Conservation (phyloP, 2,329 filamentous ascomycete species). For the Ophiostoma himal-ulmi region DNA sequence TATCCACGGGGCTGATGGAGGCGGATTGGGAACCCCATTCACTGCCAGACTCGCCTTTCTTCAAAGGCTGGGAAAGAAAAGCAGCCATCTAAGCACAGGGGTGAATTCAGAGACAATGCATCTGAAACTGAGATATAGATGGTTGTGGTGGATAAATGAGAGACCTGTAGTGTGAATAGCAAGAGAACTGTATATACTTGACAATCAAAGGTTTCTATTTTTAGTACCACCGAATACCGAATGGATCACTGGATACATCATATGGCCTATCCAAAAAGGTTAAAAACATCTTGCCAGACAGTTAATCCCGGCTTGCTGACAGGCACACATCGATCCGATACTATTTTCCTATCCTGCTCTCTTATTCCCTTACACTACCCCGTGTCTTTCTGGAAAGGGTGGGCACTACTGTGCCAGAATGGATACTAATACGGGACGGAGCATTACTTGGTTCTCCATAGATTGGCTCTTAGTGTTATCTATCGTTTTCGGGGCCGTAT, state of each 20-base stretch:
- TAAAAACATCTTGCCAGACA: constrained; percentile 7
- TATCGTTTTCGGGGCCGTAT: constrained; percentile 2
- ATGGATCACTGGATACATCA: neutral
- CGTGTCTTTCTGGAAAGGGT: constrained; percentile 3
- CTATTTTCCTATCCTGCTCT: constrained; percentile 11
- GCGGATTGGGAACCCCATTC: constrained; percentile 62
- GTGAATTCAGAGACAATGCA: neutral
- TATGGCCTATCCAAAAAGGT: constrained; percentile 3
- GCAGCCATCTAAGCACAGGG: neutral
- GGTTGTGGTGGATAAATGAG: too few species aligned
- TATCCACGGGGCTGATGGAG: constrained; percentile 36
- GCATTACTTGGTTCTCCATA: constrained; percentile 6
- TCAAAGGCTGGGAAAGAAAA: constrained; percentile 58
- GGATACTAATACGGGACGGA: neutral
- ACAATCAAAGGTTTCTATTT: neutral
- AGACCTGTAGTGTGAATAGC: neutral
- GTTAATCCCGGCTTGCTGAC: neutral
- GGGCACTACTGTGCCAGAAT: neutral
- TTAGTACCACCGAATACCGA: neutral
- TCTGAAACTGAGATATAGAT: neutral
- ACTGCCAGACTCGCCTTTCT: constrained; percentile 69
- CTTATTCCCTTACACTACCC: neutral
- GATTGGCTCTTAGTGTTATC: constrained; percentile 13
- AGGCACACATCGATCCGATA: neutral
- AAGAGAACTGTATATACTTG: neutral